phyloP scores from a whole-genome alignment of 2,329 filamentous ascomycete species.

The Epichloe festucae region DNA sequence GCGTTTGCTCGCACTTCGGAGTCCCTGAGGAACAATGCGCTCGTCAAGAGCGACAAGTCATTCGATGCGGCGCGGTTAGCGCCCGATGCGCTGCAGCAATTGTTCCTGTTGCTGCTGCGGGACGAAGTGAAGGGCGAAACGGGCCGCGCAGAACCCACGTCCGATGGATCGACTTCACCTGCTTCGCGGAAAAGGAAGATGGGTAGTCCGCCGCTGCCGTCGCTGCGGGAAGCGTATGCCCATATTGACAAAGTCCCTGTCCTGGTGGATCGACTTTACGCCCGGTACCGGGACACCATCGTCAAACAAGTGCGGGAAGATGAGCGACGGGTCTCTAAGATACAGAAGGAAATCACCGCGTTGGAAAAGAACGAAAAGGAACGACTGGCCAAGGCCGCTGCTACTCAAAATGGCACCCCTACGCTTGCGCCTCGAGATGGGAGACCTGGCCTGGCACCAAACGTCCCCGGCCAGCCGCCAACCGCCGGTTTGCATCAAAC shows the following conservation, averaged over 20 bases:
- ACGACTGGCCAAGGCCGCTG: slow-evolving; percentile 21
- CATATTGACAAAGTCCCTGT: slow-evolving; percentile 56
- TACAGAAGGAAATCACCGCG: slow-evolving; percentile 55
- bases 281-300: slow-evolving; percentile 56
- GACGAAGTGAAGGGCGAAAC: slow-evolving; percentile 53
- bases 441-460: slow-evolving; percentile 11
- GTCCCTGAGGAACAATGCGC: slow-evolving; percentile 57
- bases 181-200: slow-evolving; percentile 65
- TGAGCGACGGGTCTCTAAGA: slow-evolving; percentile 50
- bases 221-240: slow-evolving; percentile 51
- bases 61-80: slow-evolving; percentile 66
- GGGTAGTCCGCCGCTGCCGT: slow-evolving; percentile 48
- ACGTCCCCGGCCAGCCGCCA: not conserved
- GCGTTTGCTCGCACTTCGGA: slow-evolving; percentile 64
- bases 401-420: slow-evolving; percentile 21
- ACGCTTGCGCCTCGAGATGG: slow-evolving; percentile 20
- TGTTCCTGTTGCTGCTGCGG: slow-evolving; percentile 64
- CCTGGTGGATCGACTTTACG: slow-evolving; percentile 62
- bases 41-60: slow-evolving; percentile 54
- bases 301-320: slow-evolving; percentile 61
- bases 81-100: slow-evolving; percentile 63
- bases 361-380: slow-evolving; percentile 42
- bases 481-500: slow-evolving; percentile 8
- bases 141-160: slow-evolving; percentile 15
- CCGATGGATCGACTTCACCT: slow-evolving; percentile 36